A percentile compares a stretch with the other conserved stretches of the same genome.
Conservation (phyloP, 1,284 basidiomycete genomes). For the Trametes hirsuta region DNA sequence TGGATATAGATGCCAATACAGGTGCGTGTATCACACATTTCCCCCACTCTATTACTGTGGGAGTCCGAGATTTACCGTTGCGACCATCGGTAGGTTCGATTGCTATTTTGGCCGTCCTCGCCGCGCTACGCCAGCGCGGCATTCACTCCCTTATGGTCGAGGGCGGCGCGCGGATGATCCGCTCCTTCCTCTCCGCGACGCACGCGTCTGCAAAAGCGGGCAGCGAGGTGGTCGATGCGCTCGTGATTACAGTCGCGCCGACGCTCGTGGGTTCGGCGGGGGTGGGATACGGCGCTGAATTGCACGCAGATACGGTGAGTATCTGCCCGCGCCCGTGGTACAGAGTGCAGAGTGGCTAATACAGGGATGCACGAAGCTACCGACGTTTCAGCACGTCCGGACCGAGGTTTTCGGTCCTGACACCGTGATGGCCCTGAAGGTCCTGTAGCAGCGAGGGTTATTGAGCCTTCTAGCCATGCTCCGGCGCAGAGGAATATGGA, state of each 20-base stretch:
- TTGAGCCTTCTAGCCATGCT: conserved; percentile 2
- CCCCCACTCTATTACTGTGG: neutral
- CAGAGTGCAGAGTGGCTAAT: conserved; percentile 8
- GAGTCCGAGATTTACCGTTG: neutral
- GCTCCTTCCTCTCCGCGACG: conserved; percentile 65
- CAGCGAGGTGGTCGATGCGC: conserved; percentile 53
- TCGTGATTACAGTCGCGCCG: conserved; percentile 87
- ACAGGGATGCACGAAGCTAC: conserved; percentile 22
- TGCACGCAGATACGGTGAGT: conserved; percentile 29
- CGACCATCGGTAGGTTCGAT: conserved; percentile 33
- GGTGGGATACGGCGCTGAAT: conserved; percentile 52
- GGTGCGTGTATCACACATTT: conserved; percentile 27
- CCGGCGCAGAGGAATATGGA: conserved; percentile 14
- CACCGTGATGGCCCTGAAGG: conserved; percentile 31
- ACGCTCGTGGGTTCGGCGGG: conserved; percentile 77
- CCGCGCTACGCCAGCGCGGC: conserved; percentile 52
- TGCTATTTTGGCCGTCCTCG: conserved; percentile 55
- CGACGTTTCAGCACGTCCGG: conserved; percentile 32
- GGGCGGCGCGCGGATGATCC: conserved; percentile 87
- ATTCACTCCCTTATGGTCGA: conserved; percentile 91
- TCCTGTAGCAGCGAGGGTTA: conserved; percentile 6
- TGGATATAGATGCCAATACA: conserved; percentile 33
- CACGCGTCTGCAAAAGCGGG: neutral
- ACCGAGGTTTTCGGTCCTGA: conserved; percentile 37
- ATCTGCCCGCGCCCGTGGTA: neutral